These are phyloP conservation scores for Pholiota molesta DNA, from an alignment of 768 basidiomycete species.

Conservation along the genomic window DNA sequence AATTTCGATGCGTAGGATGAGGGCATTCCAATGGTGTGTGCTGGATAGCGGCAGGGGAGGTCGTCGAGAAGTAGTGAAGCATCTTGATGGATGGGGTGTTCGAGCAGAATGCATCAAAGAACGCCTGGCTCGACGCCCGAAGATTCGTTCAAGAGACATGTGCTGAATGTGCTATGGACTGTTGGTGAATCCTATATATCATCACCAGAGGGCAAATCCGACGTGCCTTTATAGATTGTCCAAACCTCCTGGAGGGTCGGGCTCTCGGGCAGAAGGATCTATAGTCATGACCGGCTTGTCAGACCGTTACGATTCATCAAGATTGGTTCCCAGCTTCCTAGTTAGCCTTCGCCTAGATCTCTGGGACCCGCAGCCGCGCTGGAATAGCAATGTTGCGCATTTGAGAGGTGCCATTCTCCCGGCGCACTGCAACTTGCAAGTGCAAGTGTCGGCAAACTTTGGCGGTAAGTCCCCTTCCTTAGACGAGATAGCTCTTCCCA, in stretches of 20 bases:
- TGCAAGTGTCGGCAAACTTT: background rate
- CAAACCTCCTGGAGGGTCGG: constrained; percentile 18
- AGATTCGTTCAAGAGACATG: constrained; percentile 32
- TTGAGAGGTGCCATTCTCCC: background rate
- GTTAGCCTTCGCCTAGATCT: background rate
- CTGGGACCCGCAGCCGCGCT: background rate
- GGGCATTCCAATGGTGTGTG: constrained; percentile 40
- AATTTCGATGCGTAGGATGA: constrained; percentile 35
- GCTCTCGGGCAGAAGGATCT: constrained; percentile 40
- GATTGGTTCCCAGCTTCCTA: background rate
- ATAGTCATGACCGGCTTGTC: constrained; percentile 27
- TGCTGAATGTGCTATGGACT: background rate
- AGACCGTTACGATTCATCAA: constrained; percentile 14
- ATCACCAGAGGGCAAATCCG: constrained; percentile 10
- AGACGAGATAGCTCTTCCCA: background rate
- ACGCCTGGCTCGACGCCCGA: constrained; percentile 33
- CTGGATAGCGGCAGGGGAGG: constrained; percentile 40
- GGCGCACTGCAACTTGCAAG: background rate
- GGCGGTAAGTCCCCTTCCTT: background rate
- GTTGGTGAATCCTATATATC: constrained; percentile 5
- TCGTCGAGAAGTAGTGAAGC: constrained; percentile 42
- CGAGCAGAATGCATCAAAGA: constrained; percentile 40
- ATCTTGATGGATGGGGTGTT: constrained; percentile 36
- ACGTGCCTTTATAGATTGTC: constrained; percentile 23
- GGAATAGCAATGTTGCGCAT: background rate